These are phyloP conservation scores for Chloridella minuta DNA, from an alignment of 352 stramenopile species.

Conservation along the genomic window DNA sequence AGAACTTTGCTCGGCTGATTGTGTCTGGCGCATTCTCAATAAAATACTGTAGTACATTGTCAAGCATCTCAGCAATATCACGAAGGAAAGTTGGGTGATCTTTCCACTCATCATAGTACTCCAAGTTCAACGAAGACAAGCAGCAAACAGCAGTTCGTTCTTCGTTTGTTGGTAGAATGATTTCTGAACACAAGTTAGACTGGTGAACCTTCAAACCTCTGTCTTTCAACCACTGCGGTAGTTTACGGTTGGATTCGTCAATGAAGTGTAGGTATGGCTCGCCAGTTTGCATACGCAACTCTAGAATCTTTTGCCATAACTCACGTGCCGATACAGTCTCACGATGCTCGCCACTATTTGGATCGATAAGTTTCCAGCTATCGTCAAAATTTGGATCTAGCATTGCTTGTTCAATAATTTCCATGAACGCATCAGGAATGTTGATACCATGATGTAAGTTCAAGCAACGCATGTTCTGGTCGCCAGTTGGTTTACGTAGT, in stretches of 20 bases:
- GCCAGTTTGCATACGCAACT: neutral
- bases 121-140: neutral
- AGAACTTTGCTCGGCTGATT: neutral
- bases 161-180: neutral
- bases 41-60: slow-evolving; percentile 7
- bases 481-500: neutral
- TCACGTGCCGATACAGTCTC: neutral
- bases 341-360: neutral
- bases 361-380: too few relatives aligned
- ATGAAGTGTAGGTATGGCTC: neutral
- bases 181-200: neutral
- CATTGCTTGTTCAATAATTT: too few relatives aligned
- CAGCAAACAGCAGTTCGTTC: neutral
- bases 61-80: neutral
- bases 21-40: neutral
- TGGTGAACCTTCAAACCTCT: neutral
- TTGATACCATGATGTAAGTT: slow-evolving; percentile 3
- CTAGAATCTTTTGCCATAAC: neutral
- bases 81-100: neutral
- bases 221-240: neutral
- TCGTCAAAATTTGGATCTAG: neutral
- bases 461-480: neutral
- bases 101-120: neutral
- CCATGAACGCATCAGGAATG: neutral
- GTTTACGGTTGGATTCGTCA: neutral